Base-by-base conservation (phyloP, 164 flowering plant genomes). In the Chimonanthus praecox region DNA sequence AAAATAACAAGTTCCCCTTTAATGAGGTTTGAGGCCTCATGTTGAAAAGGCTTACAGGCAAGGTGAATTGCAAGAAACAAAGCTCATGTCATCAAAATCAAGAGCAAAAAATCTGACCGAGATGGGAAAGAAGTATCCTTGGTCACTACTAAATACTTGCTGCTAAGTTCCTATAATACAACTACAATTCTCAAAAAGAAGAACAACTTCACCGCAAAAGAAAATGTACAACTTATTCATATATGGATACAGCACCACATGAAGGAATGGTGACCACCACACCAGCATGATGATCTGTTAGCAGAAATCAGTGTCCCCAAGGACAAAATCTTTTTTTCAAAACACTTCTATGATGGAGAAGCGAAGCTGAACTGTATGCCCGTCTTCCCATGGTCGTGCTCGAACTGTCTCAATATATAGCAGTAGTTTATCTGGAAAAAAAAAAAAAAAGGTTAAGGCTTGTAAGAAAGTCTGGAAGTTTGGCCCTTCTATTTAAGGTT, bases 301-400 rank as follows among this genome's bases (percentile, higher is more conserved):
- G 16, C 47, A 43, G 45, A 44, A 65, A 33, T n/a, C 33, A 33
- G 33, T 44, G 11, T 45, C 45, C 68, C 45, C 68, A 6, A 65
- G 43, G 45, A 33, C n/a, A 65, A 16, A 65, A 65, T 33, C 48
- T 33, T 65, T 45, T 45, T 43, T 15, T 15, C 0, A 3, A 48
- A 43, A 45, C 44, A 5, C 10, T 16, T 73, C 73, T 74, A 88
- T 48, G 76, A 76, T 47, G 97, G 86, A 58, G 91, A 82, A n/a
- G 97, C 90, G 78, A 95, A 90, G 84, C 88, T 83, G 70, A 92
- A 84, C 79, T 90, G 89, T 71, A 95, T 76, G 7, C 97, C 99
- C 67, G 88, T 85, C 84, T 88, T 95, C 75, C 92, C 97, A 44
- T 74, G 86, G 49, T 93, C 98, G 71, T 88, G 75, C 58, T 85